These are phyloP conservation scores for Amphicarpaea edgeworthii DNA, from an alignment of 306 rosid species.

Conservation along the genomic window DNA sequence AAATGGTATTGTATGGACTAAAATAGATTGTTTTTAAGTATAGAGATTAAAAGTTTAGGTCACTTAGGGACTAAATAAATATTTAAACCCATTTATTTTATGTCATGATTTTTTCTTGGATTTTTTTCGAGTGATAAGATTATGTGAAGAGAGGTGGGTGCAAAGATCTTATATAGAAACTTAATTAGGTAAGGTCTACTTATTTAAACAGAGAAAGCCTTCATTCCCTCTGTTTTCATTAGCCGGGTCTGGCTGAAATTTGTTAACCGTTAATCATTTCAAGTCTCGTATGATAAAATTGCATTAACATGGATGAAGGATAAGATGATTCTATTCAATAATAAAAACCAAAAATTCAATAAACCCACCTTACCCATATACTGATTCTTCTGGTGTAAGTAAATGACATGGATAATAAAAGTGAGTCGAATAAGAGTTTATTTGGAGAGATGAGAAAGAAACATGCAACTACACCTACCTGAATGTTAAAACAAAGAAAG, in stretches of 20 bases:
- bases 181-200: neutral
- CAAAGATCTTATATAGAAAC: too few relatives aligned
- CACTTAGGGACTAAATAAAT: too few relatives aligned
- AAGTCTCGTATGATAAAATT: neutral
- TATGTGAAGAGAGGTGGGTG: neutral
- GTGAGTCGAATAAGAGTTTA: neutral
- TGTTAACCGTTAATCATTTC: neutral
- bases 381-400: neutral
- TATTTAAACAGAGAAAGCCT: neutral
- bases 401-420: neutral
- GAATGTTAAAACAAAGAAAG: constrained; percentile 22
- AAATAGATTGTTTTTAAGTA: too few relatives aligned
- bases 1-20: too few relatives aligned
- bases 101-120: neutral
- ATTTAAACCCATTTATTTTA: neutral
- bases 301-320: neutral
- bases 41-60: too few relatives aligned
- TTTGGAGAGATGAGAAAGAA: neutral
- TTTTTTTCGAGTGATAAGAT: neutral
- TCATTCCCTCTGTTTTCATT: neutral
- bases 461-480: neutral
- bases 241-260: neutral
- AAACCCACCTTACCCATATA: neutral
- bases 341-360: neutral
- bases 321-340: neutral